A percentile compares a stretch with the other conserved stretches of the same genome.
Conservation (phyloP, 352 stramenopile species). For the Globisporangium emineosum region DNA sequence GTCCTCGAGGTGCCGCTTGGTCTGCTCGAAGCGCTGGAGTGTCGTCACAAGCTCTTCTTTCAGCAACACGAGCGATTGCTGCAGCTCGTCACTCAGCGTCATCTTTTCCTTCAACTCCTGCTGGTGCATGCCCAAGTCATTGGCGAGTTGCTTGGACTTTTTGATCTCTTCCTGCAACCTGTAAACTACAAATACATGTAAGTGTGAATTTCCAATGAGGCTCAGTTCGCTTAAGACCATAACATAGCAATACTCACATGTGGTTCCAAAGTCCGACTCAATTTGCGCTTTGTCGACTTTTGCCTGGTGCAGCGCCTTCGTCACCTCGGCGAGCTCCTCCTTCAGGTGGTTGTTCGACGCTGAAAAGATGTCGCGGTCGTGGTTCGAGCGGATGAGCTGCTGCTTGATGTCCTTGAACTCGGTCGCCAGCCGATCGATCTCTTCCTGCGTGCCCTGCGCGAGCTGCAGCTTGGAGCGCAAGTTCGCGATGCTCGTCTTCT, state of each 20-base stretch:
- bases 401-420: constrained; percentile 70
- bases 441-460: constrained; percentile 57
- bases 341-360: constrained; percentile 73
- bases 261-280: constrained; percentile 67
- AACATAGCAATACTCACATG: constrained; percentile 32
- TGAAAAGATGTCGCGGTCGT: constrained; percentile 77
- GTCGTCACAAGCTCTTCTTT: constrained; percentile 62
- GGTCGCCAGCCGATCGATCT: constrained; percentile 49
- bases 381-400: constrained; percentile 61
- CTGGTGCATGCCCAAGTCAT: constrained; percentile 41
- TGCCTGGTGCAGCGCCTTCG: constrained; percentile 54
- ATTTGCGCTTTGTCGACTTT: constrained; percentile 73
- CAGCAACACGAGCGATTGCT: constrained; percentile 51
- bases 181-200: constrained; percentile 28
- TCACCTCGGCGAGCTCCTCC: constrained; percentile 65
- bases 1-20: constrained; percentile 75
- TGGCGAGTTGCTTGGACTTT: constrained; percentile 38
- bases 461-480: constrained; percentile 72
- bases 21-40: constrained; percentile 60
- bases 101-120: constrained; percentile 44
- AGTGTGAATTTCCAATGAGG: background rate
- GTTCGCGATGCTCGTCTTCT: constrained; percentile 60
- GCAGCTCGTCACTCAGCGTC: constrained; percentile 46
- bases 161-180: constrained; percentile 71
- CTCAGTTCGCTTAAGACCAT: background rate